Base-by-base conservation (phyloP, 1,284 basidiomycete species). In the Malassezia arunalokei region DNA sequence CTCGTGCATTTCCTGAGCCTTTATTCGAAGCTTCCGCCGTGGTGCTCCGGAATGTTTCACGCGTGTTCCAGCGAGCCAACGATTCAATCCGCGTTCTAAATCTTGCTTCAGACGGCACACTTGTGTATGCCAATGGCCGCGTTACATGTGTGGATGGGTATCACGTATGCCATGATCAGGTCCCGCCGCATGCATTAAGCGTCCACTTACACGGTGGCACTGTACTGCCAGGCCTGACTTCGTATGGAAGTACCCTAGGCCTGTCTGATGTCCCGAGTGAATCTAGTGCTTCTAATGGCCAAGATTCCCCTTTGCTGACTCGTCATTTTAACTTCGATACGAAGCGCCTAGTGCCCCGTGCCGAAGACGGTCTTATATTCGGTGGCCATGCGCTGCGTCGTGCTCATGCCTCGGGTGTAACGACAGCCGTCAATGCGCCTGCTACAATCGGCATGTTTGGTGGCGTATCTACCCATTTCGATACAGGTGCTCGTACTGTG, bases 371-470 rank as follows among this genome's bases (percentile, higher is more conserved):
- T 2, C 47, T 70, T 8, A 57, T 61, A 31, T 65, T 51, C 38
- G 64, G 63, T 11, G 64, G 64, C 0, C 58, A 70, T 45, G 66
- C 68, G 43, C 43, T 68, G 41, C 40, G 57, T 8, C 57, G 59
- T 6, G 77, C 77, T 5, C 75, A 78, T 44, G 73, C 74, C 29
- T 67, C 74, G 12, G 79, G 79, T n/a, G 76, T 89, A 12, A 82
- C 82, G 0, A 80, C 81, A 1, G 83, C 82, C 5, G 75, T 78
- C 32, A 70, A 72, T 3, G 68, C 68, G 60, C 80, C 76, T 1
- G 51, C 49, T 12, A 49, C 54, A 3, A 59, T 63, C n/a, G 66
- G 79, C 74, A 62, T 73, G 64, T 47, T 83, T 66, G 76, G 77
- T 0, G 87, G 86, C 8, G 73, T 60, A 33, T 58, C 58, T 31